Percentiles rank a stretch among this genome's conserved stretches.
Conservation (phyloP, 176 grass and related monocot genomes). For the Paspalum notatum region DNA sequence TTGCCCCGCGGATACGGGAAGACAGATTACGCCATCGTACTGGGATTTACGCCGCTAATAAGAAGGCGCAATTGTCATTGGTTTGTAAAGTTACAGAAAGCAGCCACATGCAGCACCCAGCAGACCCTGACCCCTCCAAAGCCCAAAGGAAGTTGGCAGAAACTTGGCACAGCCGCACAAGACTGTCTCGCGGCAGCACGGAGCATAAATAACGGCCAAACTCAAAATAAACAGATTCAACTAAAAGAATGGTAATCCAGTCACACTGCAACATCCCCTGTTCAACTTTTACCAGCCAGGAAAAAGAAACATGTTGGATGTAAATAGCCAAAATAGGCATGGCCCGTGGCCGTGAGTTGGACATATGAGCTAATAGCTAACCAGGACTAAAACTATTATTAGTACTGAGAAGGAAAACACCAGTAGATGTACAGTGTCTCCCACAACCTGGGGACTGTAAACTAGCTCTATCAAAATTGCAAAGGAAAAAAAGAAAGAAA, state of each 20-base stretch:
- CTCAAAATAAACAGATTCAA: neutral
- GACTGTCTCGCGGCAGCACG: neutral
- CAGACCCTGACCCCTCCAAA: too few relatives aligned
- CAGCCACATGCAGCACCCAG: too few relatives aligned
- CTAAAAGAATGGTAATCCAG: neutral
- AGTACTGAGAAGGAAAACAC: neutral
- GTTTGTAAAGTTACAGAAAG: too few relatives aligned
- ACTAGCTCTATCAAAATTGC: too few relatives aligned
- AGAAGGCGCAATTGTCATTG: neutral
- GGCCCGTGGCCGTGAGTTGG: too few relatives aligned
- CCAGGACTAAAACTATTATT: neutral
- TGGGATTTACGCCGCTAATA: neutral
- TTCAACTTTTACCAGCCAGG: neutral
- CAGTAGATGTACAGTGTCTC: too few relatives aligned
- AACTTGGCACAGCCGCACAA: neutral
- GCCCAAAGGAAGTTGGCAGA: neutral
- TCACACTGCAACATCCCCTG: neutral
- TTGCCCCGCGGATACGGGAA: neutral
- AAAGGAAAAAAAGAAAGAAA: too few relatives aligned
- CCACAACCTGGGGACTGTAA: neutral
- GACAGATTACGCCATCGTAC: neutral
- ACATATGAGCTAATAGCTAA: neutral
- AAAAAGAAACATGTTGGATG: neutral
- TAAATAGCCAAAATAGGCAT: neutral
- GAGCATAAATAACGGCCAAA: neutral